A percentile compares a stretch with the other conserved stretches of the same genome.
phyloP scores from a whole-genome alignment of 108 stramenopile genomes.

The Pelagomonas calceolata region DNA sequence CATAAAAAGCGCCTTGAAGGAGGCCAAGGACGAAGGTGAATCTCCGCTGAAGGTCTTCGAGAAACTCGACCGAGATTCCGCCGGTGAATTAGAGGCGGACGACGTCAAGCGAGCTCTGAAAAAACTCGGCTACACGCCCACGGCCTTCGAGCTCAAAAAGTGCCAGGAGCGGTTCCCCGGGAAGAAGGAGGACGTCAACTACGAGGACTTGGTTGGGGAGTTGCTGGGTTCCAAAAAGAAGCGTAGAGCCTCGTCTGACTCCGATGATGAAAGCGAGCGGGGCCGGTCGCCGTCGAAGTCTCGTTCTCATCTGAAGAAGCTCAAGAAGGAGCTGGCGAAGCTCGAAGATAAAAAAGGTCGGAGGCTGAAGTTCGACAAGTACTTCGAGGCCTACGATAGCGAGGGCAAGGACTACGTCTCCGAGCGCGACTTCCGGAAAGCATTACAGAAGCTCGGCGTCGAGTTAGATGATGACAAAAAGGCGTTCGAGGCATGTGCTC shows the following conservation, averaged over 20 bases:
- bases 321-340: conserved; percentile 2
- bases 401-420: too few relatives aligned
- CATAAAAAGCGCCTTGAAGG: not conserved
- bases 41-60: conserved; percentile 1
- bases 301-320: conserved; percentile 2
- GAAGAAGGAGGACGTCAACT: not conserved
- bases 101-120: conserved; percentile 9
- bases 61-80: conserved; percentile 11
- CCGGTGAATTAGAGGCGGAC: conserved; percentile 7
- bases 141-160: not conserved
- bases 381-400: too few relatives aligned
- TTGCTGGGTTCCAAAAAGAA: too few relatives aligned
- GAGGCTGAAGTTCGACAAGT: too few relatives aligned
- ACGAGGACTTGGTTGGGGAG: not conserved
- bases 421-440: conserved; percentile 12
- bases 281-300: too few relatives aligned
- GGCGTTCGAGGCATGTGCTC: too few relatives aligned
- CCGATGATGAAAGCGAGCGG: too few relatives aligned
- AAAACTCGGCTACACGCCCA: conserved; percentile 2
- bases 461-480: too few relatives aligned
- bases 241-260: too few relatives aligned
- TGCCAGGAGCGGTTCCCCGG: not conserved
- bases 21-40: not conserved
- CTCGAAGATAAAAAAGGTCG: too few relatives aligned
- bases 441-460: conserved; percentile 12